Base-by-base conservation (phyloP, 495 filamentous ascomycete genomes). In the Tetracladium setigerum region DNA sequence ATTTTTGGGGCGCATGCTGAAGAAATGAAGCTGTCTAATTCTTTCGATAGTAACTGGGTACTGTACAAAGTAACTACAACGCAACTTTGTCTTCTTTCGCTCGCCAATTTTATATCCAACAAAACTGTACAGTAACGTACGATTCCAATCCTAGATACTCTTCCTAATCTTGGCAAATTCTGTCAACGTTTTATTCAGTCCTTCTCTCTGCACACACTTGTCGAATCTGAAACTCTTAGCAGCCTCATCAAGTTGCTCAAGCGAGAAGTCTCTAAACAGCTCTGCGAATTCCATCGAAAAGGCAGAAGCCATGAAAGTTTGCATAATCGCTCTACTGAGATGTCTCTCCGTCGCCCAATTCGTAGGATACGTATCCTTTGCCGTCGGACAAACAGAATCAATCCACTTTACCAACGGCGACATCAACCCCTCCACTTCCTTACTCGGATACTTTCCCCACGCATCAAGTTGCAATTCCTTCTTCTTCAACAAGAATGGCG, bases 361-460 rank as follows among this genome's bases (percentile, higher is more conserved):
- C 0, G 69, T 70, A 0, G 79, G 78, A 55, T 82, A 84, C 16
- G 46, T 54, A 12, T 54, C 18, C 9, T 69, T 67, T 30, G 67
- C 50, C 53, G 71, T 70, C n/a, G 56, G 48, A 24, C 49, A 52
- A 19, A 79, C 69, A 1, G 75, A 64, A 54, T 84, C 81, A 14
- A 82, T 77, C 32, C 67, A 72, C 45, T 80, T 79, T 6, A 41
- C 35, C 5, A 54, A 34, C 1, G 52, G 52, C 1, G 32, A 31
- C 12, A 54, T 41, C 18, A 62, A 50, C 41, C 63, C 68, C 24
- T 52, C 59, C 2, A 72, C 40, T 66, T 68, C 68, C 75, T 80
- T 0, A 75, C 68, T 56, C 73, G 82, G 0, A 75, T 84, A 56
- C 82, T 83, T 11, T 74, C 78, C 55, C 83, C 81, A 18, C 79